Evolutionary conservation across 2,329 filamentous ascomycete genomes (phyloP), one percentile per base, ranked within the genome.

Genomic region (Monilinia fructicola): DNA sequence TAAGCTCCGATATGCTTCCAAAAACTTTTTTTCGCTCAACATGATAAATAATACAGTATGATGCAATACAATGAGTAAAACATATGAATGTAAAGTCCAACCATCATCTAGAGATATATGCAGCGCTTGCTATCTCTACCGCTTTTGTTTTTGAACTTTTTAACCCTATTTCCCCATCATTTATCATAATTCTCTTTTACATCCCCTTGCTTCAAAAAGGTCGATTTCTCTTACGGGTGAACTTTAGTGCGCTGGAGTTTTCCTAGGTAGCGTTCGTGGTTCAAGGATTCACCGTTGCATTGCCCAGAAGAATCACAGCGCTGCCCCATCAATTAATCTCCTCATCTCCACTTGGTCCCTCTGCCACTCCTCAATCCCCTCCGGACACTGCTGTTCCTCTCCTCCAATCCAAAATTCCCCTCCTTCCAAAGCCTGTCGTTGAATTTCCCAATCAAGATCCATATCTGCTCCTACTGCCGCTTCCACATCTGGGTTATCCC

Each of bases 391-490:
- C n/a, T 53, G 48, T 31, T 21, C 54, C 55, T 50, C 44, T 21
- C 44, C 73, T 38, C 74, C 74, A 59, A 75, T 61, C 74, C 74
- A 76, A 58, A 75, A 75, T n/a, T 62, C 67, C 9, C 68, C 70
- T 5, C 69, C 69, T 12, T 72, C 70, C 3, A 70, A 31, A 23
- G 66, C 66, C 23, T 66, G 71, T 16, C 65, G 67, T 31, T 75
- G 73, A n/a, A 74, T 54, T n/a, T 72, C 71, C 74, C 74, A 75
- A 56, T 74, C 71, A 2, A 73, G 54, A 52, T 73, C 69, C 18
- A 64, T 63, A 54, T 65, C 64, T 4, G 61, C 46, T n/a, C 35
- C 31, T 40, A 28, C 46, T 35, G 64, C 40, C 58, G 53, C 23
- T 46, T 31, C 52, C 18, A 21, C 11, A 12, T 50, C 58, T 50